Base-by-base conservation (phyloP, 2,329 filamentous ascomycete species). In the Fusarium pininemorale region DNA sequence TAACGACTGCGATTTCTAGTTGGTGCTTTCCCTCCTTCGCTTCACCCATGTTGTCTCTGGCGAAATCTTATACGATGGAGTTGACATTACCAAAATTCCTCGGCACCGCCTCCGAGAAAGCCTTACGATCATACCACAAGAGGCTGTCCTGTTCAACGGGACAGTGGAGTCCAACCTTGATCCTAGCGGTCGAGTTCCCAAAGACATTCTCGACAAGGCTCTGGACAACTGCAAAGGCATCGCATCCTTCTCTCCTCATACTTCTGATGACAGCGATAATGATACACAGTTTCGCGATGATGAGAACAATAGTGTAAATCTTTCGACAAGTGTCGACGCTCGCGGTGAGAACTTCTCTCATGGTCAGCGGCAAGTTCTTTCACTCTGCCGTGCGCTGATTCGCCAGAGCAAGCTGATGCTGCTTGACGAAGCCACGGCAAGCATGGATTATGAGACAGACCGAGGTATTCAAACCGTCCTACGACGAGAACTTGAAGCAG, bases 161-260 rank as follows among this genome's bases (percentile, higher is more conserved):
- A 85, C 84, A 16, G 84, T 89, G 16, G 80, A 82, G 53, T 86
- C 85, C 20, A 89, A 94, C 75, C 85, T 94, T 20, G 92, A 94
- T 78, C 90, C 92, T 1, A 90, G 91, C 44, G 85, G 87, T 39
- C 84, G 87, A 39, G 84, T 91, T 35, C 83, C 86, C 1, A 86
- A 88, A 57, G 82, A 82, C 3, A 84, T 87, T 42, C 84, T 94
- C 1, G 84, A 87, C 37, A 88, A 87, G 68, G 91, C 90, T 0
- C 84, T 94, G 9, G 85, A 88, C 37, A 88, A 90, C 50, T 92
- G 92, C 73, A 87, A 89, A 75, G 86, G 91, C 22, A 86, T 91
- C 54, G 87, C 87, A 6, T 87, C 85, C 28, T 87, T 88, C 76
- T 84, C 83, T 24, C 82, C 83, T 30, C 82, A 83, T 45, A 81